Conservation (phyloP, 2,329 filamentous ascomycete genomes). For the Ramichloridium luteum region DNA sequence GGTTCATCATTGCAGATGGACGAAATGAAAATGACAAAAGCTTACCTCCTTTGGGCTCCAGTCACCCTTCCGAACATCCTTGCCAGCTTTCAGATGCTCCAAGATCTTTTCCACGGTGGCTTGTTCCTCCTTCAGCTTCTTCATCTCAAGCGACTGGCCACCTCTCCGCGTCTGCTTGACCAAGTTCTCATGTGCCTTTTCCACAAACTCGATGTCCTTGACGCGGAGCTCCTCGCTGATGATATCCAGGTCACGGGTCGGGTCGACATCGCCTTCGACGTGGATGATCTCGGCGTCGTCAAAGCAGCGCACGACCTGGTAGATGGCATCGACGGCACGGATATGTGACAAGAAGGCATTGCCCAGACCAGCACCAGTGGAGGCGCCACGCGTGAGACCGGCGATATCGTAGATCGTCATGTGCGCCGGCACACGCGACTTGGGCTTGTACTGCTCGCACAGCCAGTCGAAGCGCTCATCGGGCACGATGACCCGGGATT, state of each 20-base stretch:
- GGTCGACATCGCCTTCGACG: conserved; percentile 97
- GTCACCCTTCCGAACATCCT: conserved; percentile 81
- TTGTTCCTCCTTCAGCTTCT: conserved; percentile 91
- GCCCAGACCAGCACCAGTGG: conserved; percentile 91
- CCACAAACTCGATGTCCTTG: conserved; percentile 97
- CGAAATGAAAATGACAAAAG: conserved; percentile 19
- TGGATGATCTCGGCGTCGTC: conserved; percentile 99
- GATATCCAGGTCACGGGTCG: conserved; percentile 84
- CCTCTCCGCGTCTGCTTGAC: conserved; percentile 92
- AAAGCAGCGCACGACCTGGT: conserved; percentile 39
- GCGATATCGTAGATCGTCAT: conserved; percentile 98
- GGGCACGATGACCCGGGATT: conserved; percentile 91
- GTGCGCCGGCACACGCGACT: conserved; percentile 92
- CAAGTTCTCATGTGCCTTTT: conserved; percentile 84
- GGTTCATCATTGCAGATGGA: conserved; percentile 78
- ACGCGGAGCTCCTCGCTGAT: conserved; percentile 92
- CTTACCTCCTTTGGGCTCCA: conserved; percentile 94
- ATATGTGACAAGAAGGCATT: conserved; percentile 99
- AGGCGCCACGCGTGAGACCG: conserved; percentile 87
- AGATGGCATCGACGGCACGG: conserved; percentile 49
- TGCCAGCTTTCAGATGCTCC: conserved; percentile 69
- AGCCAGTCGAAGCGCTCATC: conserved; percentile 96
- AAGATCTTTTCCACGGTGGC: conserved; percentile 86
- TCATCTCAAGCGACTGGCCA: conserved; percentile 92
- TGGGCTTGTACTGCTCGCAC: conserved; percentile 91